Evolutionary conservation across 2,329 filamentous ascomycete genomes (phyloP).

Genomic region (Colletotrichum sansevieriae): DNA sequence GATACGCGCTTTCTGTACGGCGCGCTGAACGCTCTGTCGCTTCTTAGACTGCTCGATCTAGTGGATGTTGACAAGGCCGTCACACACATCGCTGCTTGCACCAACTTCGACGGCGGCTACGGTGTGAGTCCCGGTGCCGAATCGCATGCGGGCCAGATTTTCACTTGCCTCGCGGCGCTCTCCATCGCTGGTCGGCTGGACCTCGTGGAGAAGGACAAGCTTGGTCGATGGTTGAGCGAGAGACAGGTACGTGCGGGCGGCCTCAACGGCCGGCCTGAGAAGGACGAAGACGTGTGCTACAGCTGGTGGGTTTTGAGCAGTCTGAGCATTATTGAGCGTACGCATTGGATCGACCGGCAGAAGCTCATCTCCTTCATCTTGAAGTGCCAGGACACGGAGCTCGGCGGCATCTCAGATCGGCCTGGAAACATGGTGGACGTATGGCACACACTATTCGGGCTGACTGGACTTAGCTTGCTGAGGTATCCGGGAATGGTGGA

Average conservation of each 20-base stretch:
- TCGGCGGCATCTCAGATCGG: conserved; percentile 88
- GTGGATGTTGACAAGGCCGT: conserved; percentile 87
- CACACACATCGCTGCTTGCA: conserved; percentile 81
- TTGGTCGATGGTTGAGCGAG: conserved; percentile 93
- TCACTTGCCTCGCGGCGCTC: conserved; percentile 90
- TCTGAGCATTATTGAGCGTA: conserved; percentile 85
- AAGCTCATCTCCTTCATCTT: conserved; percentile 87
- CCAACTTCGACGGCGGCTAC: conserved; percentile 95
- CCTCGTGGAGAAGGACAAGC: conserved; percentile 82
- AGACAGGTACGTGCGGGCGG: conserved; percentile 89
- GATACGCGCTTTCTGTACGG: conserved; percentile 96
- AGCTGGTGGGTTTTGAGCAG: conserved; percentile 99
- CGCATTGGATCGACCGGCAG: conserved; percentile 92
- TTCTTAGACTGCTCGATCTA: conserved; percentile 79
- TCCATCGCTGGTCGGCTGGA: conserved; percentile 87
- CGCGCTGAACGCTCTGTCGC: conserved; percentile 88
- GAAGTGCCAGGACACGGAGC: conserved; percentile 85
- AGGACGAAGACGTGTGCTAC: conserved; percentile 96
- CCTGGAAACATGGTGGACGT: conserved; percentile 97
- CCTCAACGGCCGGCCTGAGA: conserved; percentile 94
- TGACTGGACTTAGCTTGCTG: conserved; percentile 89
- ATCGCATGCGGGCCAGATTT: conserved; percentile 95
- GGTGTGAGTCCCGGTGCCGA: conserved; percentile 91
- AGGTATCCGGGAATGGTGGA: conserved; percentile 81
- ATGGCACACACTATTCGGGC: conserved; percentile 92